Evolutionary conservation across 805 yeast genomes (phyloP), one percentile per base, ranked within the genome.

Genomic region (Isabelozyma pseudorhagii): DNA sequence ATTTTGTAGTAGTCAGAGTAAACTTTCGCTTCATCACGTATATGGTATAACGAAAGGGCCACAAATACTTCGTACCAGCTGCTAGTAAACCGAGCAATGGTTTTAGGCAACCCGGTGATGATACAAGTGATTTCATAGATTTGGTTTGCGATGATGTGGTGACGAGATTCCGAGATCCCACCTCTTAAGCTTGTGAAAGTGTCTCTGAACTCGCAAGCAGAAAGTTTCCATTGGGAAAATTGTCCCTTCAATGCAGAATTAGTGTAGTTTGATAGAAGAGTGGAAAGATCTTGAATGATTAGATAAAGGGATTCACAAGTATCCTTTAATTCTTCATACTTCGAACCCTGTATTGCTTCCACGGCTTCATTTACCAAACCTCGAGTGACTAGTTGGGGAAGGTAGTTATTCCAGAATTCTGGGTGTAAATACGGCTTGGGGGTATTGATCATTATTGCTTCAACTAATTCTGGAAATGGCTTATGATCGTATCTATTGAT

Each of bases 21-120:
- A 3, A 72, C 58, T 4, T 55, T 40, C 5, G 51, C 57, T 18
- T 59, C 57, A 82, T 90, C 66, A 46, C 78, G 64, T 1, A 86
- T 75, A 58, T 83, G 84, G 59, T 72, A 88, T 38, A 84, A 66
- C 8, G 82, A 61, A n/a, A 83, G 71, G 7, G 82, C 81, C 39
- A 77, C 68, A 39, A 81, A 74, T 11, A 83, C 72, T 59, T 87
- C 94, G 60, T 83, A 86, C 96, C 96, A 87, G 0, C 80, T 66
- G 6, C 72, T 69, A 13, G 88, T 77, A 56, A 70, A 73, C 13
- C 71, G 69, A 3, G 81, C 61, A 18, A 85, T 85, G 3, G 82
- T 71, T 38, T 75, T 72, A 8, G 77, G 73, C 38, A 69, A 67
- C 1, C 85, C 85, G 3, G 80, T 72, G 52, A 79, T 59, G 4